phyloP scores from a whole-genome alignment of 306 rosid species.

The Cucurbita argyrosperma region DNA sequence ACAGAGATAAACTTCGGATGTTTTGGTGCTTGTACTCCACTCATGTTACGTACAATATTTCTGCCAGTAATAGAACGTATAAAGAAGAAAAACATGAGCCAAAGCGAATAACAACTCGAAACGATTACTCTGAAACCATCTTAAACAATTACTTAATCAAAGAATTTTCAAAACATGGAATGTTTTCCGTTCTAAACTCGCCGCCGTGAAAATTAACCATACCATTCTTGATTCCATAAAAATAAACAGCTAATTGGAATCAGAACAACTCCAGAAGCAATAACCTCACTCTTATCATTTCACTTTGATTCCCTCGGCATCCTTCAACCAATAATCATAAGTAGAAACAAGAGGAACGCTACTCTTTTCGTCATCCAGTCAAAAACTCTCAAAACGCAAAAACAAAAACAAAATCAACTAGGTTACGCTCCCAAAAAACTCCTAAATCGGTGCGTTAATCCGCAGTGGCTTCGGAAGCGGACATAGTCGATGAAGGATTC shows the following conservation, averaged over 20 bases:
- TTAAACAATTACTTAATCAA: background rate
- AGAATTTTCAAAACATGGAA: background rate
- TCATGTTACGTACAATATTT: constrained; percentile 29
- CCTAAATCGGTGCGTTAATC: background rate
- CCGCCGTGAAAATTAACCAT: background rate
- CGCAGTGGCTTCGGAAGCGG: background rate
- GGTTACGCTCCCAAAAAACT: background rate
- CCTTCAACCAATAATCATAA: background rate
- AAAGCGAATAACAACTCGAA: background rate
- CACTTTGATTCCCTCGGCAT: background rate
- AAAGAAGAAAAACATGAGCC: background rate
- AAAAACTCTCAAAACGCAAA: background rate
- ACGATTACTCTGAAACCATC: background rate
- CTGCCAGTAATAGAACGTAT: constrained; percentile 9
- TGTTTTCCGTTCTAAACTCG: background rate
- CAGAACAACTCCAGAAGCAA: background rate
- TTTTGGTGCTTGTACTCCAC: constrained; percentile 19
- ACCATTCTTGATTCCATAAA: background rate
- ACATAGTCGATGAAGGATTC: background rate
- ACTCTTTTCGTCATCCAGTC: background rate
- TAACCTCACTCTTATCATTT: background rate
- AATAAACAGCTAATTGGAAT: background rate
- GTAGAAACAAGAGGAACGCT: background rate
- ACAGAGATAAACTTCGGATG: constrained; percentile 42
- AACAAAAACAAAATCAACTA: background rate